Evolutionary conservation across 1,284 basidiomycete species (phyloP).

Genomic region (Exsudoporus floridanus): DNA sequence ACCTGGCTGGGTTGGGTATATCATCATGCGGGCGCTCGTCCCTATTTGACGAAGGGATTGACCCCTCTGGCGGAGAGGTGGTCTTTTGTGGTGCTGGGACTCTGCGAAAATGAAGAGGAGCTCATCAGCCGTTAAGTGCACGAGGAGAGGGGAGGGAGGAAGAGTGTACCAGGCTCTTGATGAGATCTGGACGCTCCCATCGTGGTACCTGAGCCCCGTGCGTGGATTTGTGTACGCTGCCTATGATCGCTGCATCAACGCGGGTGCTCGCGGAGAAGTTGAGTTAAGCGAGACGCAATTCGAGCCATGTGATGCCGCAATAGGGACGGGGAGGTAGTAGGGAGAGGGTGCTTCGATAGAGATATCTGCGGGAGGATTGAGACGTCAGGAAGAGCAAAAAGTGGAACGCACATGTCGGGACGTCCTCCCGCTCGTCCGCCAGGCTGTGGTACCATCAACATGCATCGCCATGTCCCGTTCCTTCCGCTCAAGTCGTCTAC

Average conservation of each 20-base stretch:
- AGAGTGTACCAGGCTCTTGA: slow-evolving; percentile 71
- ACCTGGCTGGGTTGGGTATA: background rate
- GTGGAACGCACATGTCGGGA: slow-evolving; percentile 61
- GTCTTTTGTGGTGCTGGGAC: slow-evolving; percentile 47
- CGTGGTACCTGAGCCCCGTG: slow-evolving; percentile 79
- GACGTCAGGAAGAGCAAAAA: background rate
- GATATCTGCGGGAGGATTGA: slow-evolving; percentile 48
- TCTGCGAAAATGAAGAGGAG: slow-evolving; percentile 33
- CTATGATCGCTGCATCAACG: slow-evolving; percentile 37
- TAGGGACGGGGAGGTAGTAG: slow-evolving; percentile 75
- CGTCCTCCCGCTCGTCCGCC: slow-evolving; percentile 45
- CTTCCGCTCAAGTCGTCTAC: slow-evolving; percentile 47
- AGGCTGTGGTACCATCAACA: slow-evolving; percentile 34
- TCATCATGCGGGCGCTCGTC: background rate
- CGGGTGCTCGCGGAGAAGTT: background rate
- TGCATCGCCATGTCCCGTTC: slow-evolving; percentile 40
- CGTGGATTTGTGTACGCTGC: slow-evolving; percentile 85
- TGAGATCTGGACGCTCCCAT: slow-evolving; percentile 84
- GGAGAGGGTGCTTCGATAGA: slow-evolving; percentile 84
- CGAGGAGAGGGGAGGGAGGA: background rate
- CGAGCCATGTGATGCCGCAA: slow-evolving; percentile 86
- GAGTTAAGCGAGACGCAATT: slow-evolving; percentile 49
- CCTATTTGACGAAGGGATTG: slow-evolving; percentile 49
- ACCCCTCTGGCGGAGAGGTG: slow-evolving; percentile 51
- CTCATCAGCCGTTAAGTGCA: background rate